These are phyloP conservation scores for Penicillium oxalicum DNA, from an alignment of 2,329 filamentous ascomycete species.

Conservation along the genomic window DNA sequence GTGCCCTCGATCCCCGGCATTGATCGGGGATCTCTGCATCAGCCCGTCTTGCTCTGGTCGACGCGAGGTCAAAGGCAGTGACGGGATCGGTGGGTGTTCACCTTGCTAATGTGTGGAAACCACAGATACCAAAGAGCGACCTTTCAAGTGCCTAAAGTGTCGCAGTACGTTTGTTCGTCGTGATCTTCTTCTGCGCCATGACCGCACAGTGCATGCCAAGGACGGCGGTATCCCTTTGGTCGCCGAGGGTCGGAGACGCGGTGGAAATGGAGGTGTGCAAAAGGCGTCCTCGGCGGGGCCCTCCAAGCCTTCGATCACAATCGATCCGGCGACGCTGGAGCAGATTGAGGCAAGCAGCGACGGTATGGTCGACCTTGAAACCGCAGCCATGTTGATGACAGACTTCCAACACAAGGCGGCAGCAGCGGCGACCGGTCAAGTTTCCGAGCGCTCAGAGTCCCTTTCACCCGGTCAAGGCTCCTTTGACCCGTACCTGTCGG, in stretches of 20 bases:
- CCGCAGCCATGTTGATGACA: constrained; percentile 96
- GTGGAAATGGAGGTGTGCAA: constrained; percentile 32
- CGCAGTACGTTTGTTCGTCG: constrained; percentile 96
- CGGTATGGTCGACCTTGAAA: constrained; percentile 90
- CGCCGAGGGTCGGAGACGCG: constrained; percentile 78
- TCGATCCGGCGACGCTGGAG: constrained; percentile 81
- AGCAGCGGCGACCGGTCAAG: constrained; percentile 51
- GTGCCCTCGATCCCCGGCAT: neutral
- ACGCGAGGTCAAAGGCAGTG: too few relatives aligned
- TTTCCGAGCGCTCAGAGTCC: constrained; percentile 48
- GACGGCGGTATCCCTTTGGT: constrained; percentile 91
- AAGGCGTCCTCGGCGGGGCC: constrained; percentile 45
- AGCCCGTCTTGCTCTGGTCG: too few relatives aligned
- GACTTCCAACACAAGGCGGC: constrained; percentile 96
- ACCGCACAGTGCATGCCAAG: constrained; percentile 97
- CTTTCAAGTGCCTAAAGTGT: constrained; percentile 98
- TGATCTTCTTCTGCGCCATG: constrained; percentile 91
- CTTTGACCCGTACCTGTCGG: constrained; percentile 67
- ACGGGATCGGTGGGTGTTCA: too few relatives aligned
- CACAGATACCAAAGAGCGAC: constrained; percentile 93
- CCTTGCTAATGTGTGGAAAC: neutral
- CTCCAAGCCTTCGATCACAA: constrained; percentile 69
- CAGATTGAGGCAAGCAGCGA: constrained; percentile 89
- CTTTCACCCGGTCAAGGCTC: constrained; percentile 67
- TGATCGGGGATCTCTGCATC: too few relatives aligned